Base-by-base conservation (phyloP, 352 stramenopile species). In the Globisporangium abappressorium region DNA sequence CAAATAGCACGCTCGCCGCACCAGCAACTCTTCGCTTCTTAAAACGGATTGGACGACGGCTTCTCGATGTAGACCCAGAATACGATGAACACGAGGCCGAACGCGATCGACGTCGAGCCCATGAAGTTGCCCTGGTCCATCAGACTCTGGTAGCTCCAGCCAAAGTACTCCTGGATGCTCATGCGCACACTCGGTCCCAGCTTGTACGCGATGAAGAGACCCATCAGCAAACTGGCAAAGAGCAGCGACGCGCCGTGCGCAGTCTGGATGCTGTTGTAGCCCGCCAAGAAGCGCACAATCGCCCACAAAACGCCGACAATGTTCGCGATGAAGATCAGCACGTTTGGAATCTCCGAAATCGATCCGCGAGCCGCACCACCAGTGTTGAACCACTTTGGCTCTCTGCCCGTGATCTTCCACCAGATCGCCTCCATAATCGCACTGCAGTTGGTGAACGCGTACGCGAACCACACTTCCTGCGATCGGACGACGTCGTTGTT, bases 101-200 rank as follows among this genome's bases (percentile, higher is more conserved):
- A 86, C 18, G 84, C 81, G 64, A 94, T 89, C 33, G 79, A 87
- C 26, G 87, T 78, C 34, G 74, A 82, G 69, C 87, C 85, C 70
- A 93, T 77, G 26, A 94, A 89, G 80, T 94, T 94, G 64, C 83
- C 85, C 70, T 94, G 83, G 75, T 93, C 84, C 79, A 77, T 92
- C 57, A 93, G 65, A 68, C 87, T 94, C 73, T 90, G 74, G 75
- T 94, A 93, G 74, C 83, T 92, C 87, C 87, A 94, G 71, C 87
- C 87, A 81, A 93, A 94, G 75, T 94, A 94, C 74, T 94, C 87
- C 68, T 93, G 85, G 73, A 94, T 91, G 69, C 83, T 92, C 87
- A 94, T 94, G 43, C 85, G 84, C 24, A 94, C 85, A 54, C 80
- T 92, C 1, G 87, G 87, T 20, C 82, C 84, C 14, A 94, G 72